Evolutionary conservation across 768 basidiomycete species (phyloP), one percentile per base, ranked within the genome.

Genomic region (Flagelloscypha sp.): DNA sequence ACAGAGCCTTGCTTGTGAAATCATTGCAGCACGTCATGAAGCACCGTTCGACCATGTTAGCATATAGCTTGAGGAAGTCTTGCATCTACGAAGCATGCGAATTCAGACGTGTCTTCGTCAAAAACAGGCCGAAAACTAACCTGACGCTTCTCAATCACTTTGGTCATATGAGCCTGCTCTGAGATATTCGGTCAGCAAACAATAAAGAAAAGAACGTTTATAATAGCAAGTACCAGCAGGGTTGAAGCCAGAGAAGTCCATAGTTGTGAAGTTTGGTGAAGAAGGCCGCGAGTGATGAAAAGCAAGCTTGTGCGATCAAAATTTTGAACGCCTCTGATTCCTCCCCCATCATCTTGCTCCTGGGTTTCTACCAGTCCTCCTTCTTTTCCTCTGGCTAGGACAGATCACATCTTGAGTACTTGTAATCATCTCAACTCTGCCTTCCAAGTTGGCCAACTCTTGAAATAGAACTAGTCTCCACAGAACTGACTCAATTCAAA

Each of bases 111-210:
- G 16, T 21, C 27, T 18, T 23, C 19, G 36, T 20, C 18, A 25
- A 22, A 40, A 24, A 30, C 13, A 18, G 28, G 30, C 21, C 28
- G 28, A 11, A 6, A 16, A 41, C 67, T 38, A 41, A 84, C 93
- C 81, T 98, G 94, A 69, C 87, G 90, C 68, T 87, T 92, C 66
- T 98, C 94, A 36, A 99, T 90, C 53, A 92, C 62, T 54, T 79
- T 84, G 40, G 76, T 85, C 80, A 99, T 89, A 57, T 92, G 88
- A n/a, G 88, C 87, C 68, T 94, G 89, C 59, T 97, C 94, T 44
- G 89, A 76, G 18, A 76, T 55, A n/a, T n/a, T n/a, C n/a, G n/a
- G n/a, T n/a, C n/a, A n/a, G n/a, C n/a, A n/a, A n/a, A n/a, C n/a
- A n/a, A n/a, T n/a, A n/a, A n/a, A n/a, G n/a, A n/a, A n/a, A n/a